phyloP scores from a whole-genome alignment of 2,329 filamentous ascomycete genomes.

The Penicillium capsulatum region DNA sequence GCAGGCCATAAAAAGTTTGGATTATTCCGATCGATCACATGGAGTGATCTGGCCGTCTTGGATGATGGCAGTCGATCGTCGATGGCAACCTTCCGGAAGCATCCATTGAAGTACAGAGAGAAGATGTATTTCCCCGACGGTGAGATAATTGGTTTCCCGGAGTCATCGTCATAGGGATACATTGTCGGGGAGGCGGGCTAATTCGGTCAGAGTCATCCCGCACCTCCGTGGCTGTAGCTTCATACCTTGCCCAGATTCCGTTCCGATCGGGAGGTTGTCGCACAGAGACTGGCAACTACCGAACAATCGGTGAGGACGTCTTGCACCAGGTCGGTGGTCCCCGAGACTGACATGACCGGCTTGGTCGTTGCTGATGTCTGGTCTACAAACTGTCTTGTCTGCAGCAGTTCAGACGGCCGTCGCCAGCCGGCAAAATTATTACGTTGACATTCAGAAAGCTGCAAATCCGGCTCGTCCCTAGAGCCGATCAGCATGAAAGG shows the following conservation, averaged over 20 bases:
- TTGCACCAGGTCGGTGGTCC: conserved; percentile 78
- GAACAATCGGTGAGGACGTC: conserved; percentile 96
- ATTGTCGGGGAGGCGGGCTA: conserved; percentile 69
- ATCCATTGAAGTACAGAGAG: conserved; percentile 93
- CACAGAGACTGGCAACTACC: conserved; percentile 91
- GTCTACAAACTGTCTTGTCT: conserved; percentile 35
- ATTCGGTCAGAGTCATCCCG: conserved; percentile 7
- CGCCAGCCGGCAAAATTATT: conserved; percentile 81
- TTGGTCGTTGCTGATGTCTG: conserved; percentile 11
- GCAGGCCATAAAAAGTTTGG: conserved; percentile 84
- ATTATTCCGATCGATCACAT: conserved; percentile 82
- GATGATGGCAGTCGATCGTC: conserved; percentile 82
- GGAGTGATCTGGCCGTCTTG: conserved; percentile 68
- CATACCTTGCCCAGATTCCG: conserved; percentile 64
- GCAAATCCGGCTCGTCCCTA: conserved; percentile 66
- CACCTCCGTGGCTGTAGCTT: background rate
- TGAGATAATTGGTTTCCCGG: conserved; percentile 60
- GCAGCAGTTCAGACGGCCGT: conserved; percentile 64
- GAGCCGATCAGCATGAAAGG: conserved; percentile 18
- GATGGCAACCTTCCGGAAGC: conserved; percentile 78
- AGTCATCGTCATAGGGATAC: conserved; percentile 65
- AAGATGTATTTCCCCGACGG: conserved; percentile 84
- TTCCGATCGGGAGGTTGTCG: conserved; percentile 65
- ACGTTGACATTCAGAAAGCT: conserved; percentile 69
- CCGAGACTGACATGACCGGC: conserved; percentile 55